Conservation (phyloP, 768 basidiomycete genomes). For the Tulasnella sp. region DNA sequence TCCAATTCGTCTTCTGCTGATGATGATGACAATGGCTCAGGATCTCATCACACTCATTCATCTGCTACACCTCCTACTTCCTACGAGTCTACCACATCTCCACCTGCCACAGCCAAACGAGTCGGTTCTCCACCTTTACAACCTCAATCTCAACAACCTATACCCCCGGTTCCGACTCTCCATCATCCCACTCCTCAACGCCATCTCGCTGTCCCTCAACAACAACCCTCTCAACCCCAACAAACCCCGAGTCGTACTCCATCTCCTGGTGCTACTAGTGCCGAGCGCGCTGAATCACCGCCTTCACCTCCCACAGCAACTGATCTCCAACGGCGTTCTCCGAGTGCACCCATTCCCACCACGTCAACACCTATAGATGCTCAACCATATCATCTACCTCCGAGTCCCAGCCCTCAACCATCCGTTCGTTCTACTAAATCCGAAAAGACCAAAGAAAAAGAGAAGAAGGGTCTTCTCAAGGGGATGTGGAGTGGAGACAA, state of each 20-base stretch:
- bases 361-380: background rate
- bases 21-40: conserved; percentile 9
- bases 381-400: conserved; percentile 19
- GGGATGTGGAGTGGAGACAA: conserved; percentile 58
- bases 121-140: conserved; percentile 15
- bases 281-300: conserved; percentile 17
- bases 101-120: conserved; percentile 14
- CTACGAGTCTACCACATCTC: background rate
- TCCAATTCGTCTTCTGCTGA: conserved; percentile 11
- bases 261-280: conserved; percentile 12
- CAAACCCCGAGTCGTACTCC: conserved; percentile 24
- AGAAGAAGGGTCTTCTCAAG: conserved; percentile 50
- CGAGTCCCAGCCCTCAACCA: conserved; percentile 31
- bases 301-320: conserved; percentile 14
- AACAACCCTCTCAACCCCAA: conserved; percentile 13
- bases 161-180: conserved; percentile 31
- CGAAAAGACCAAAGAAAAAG: conserved; percentile 42
- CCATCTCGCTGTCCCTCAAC: conserved; percentile 29
- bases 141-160: conserved; percentile 3
- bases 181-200: conserved; percentile 59
- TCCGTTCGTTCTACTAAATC: conserved; percentile 26
- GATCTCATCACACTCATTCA: background rate
- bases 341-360: conserved; percentile 5
- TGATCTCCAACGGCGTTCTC: conserved; percentile 9
- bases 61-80: background rate